Percentiles rank a stretch among this genome's conserved stretches.
Evolutionary conservation across 2,329 filamentous ascomycete species (phyloP).

Genomic region (Daldinia sp.): DNA sequence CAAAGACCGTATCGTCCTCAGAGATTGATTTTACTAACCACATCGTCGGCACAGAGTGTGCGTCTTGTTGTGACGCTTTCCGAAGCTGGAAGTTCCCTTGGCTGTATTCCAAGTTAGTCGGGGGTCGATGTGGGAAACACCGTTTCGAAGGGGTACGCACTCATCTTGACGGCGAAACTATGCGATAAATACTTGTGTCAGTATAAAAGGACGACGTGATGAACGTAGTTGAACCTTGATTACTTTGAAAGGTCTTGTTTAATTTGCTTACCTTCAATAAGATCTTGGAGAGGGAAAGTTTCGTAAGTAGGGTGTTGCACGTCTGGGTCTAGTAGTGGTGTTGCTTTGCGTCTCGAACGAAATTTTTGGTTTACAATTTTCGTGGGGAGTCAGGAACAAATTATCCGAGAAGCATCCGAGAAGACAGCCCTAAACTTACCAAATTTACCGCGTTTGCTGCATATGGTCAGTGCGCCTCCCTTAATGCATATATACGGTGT

Average conservation of each 20-base stretch:
- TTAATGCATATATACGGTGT: background rate
- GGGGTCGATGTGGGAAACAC: conserved; percentile 22
- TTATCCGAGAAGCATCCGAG: conserved; percentile 49
- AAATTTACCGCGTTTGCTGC: background rate
- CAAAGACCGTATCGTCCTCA: background rate
- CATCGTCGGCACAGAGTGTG: conserved; percentile 98
- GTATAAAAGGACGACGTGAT: conserved; percentile 1
- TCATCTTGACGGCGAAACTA: conserved; percentile 53
- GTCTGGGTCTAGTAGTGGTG: conserved; percentile 35
- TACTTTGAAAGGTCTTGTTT: background rate
- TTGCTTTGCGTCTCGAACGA: conserved; percentile 29
- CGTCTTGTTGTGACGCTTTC: conserved; percentile 91
- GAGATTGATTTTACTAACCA: conserved; percentile 72
- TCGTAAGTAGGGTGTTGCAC: conserved; percentile 41
- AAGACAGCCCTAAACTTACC: conserved; percentile 32
- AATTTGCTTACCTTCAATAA: conserved; percentile 44
- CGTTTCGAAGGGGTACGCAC: conserved; percentile 46
- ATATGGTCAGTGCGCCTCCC: background rate
- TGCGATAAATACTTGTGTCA: conserved; percentile 24
- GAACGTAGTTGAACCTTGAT: background rate
- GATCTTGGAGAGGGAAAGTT: conserved; percentile 43
- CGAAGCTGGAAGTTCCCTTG: conserved; percentile 56
- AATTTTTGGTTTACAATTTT: conserved; percentile 50
- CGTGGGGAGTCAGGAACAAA: conserved; percentile 45
- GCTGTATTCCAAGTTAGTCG: conserved; percentile 50